A percentile compares a stretch with the other conserved stretches of the same genome.
Conservation (phyloP, 1,139 yeast genomes). For the Pichia terricola region DNA sequence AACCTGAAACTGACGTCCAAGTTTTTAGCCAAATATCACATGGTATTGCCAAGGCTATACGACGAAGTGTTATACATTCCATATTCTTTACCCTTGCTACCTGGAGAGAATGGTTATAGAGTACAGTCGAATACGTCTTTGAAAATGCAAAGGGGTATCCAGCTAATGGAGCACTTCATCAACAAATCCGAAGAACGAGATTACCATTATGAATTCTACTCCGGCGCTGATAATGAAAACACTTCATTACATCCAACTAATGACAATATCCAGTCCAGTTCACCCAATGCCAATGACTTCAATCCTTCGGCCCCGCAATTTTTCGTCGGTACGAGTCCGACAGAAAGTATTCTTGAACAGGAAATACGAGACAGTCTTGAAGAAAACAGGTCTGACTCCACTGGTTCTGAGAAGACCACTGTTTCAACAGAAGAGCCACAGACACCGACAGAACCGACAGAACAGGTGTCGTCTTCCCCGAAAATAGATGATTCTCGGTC, state of each 20-base stretch:
- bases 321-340: constrained; percentile 32
- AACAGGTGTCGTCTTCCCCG: background rate
- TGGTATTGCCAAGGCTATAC: constrained; percentile 75
- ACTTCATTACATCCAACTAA: constrained; percentile 6
- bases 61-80: constrained; percentile 91
- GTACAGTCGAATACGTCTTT: constrained; percentile 72
- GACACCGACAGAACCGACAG: background rate
- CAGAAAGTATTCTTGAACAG: constrained; percentile 20
- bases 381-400: constrained; percentile 9
- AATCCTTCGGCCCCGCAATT: constrained; percentile 63
- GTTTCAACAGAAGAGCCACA: background rate
- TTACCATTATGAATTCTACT: constrained; percentile 83
- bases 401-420: background rate
- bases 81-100: constrained; percentile 75
- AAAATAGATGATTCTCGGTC: too few species aligned
- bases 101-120: constrained; percentile 79
- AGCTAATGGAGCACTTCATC: constrained; percentile 64
- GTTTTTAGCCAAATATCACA: constrained; percentile 61
- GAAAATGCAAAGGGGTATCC: constrained; percentile 51
- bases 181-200: constrained; percentile 78
- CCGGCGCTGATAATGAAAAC: constrained; percentile 42
- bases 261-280: constrained; percentile 7
- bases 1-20: constrained; percentile 52
- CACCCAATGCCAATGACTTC: constrained; percentile 28
- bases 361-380: constrained; percentile 13